phyloP scores from a whole-genome alignment of 257 asterid genomes.

The Hygrophila difformis region DNA sequence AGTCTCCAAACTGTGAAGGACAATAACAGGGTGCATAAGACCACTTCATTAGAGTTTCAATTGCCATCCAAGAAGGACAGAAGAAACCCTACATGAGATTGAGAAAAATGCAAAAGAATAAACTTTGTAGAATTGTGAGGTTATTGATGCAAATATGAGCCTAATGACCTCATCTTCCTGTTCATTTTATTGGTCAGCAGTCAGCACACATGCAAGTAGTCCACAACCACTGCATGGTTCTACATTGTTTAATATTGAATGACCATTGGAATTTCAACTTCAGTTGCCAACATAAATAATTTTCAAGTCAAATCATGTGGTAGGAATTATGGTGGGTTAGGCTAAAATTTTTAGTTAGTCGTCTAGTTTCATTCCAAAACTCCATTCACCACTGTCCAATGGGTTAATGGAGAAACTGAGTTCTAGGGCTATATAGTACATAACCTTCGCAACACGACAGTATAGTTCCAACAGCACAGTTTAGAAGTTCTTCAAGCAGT shows the following conservation, averaged over 20 bases:
- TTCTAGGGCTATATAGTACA: conserved; percentile 5
- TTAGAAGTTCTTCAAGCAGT: background rate
- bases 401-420: background rate
- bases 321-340: too few relatives aligned
- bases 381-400: conserved; percentile 5
- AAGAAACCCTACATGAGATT: too few relatives aligned
- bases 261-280: conserved; percentile 7
- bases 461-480: conserved; percentile 9
- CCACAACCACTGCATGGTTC: background rate
- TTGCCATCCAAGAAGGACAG: too few relatives aligned
- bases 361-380: conserved; percentile 3
- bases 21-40: too few relatives aligned
- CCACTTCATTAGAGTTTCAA: too few relatives aligned
- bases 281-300: conserved; percentile 5
- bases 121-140: background rate
- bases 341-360: too few relatives aligned
- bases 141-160: background rate
- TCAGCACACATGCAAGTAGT: background rate
- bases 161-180: background rate
- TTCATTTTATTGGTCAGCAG: background rate
- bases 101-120: conserved; percentile 2
- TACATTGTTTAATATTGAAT: conserved; percentile 4
- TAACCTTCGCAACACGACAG: background rate
- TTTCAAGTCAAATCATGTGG: background rate
- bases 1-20: too few relatives aligned